Evolutionary conservation across 345 rosid species (phyloP).

Genomic region (Melaleuca quinquenervia): DNA sequence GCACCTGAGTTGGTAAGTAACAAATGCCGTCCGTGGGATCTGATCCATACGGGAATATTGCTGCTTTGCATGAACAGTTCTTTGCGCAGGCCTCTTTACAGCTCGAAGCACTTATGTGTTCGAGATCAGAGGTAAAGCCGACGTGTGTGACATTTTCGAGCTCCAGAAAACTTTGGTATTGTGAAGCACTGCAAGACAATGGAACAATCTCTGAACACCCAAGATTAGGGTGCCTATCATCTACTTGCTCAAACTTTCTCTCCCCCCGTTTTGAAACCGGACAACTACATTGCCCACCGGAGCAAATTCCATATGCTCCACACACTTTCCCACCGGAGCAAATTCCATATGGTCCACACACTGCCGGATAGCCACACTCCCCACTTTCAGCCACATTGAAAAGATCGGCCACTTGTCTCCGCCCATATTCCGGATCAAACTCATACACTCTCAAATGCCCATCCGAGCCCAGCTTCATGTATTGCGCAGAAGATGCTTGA

Average conservation of each 20-base stretch:
- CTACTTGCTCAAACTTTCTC: not conserved
- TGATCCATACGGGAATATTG: not conserved
- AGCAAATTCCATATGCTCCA: no score
- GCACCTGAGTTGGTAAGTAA: not conserved
- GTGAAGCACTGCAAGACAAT: not conserved
- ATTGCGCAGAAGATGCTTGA: not conserved
- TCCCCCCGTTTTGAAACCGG: not conserved
- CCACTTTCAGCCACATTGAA: fast-evolving
- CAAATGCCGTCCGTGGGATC: not conserved
- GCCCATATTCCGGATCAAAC: fast-evolving
- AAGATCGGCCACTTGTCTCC: not conserved
- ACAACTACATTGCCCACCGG: not conserved
- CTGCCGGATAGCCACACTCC: not conserved
- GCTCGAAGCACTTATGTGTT: not conserved
- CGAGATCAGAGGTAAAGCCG: not conserved
- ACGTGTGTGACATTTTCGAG: not conserved
- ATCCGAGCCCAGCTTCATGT: not conserved
- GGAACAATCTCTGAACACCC: not conserved
- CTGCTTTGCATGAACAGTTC: conserved; percentile 23
- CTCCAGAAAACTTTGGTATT: not conserved
- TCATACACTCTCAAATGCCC: not conserved
- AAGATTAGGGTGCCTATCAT: not conserved
- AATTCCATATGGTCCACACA: not conserved
- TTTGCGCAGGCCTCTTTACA: conserved; percentile 3
- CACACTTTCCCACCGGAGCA: no score